Conservation (phyloP, 495 filamentous ascomycete species). For the Penicillium arizonense region DNA sequence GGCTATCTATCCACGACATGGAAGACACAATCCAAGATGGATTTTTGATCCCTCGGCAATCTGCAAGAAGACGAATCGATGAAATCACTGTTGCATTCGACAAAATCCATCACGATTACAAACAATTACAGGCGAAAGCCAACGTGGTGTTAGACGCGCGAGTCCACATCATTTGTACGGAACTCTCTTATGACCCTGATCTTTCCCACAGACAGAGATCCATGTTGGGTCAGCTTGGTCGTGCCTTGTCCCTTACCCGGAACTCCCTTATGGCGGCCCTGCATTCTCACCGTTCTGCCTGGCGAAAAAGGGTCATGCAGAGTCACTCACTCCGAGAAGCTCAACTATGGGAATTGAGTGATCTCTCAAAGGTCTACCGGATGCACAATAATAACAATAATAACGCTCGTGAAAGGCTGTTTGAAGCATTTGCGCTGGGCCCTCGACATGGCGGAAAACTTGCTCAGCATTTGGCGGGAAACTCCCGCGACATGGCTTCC, state of each 20-base stretch:
- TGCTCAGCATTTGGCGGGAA: neutral
- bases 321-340: neutral
- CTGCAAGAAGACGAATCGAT: slow-evolving; percentile 18
- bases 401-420: too few relatives aligned
- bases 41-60: slow-evolving; percentile 16
- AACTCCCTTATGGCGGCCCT: too few relatives aligned
- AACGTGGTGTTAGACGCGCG: neutral
- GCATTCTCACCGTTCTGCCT: neutral
- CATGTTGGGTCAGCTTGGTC: neutral
- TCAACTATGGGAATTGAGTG: neutral
- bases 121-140: neutral
- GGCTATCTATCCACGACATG: neutral
- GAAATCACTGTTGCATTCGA: neutral
- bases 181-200: too few relatives aligned
- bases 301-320: neutral
- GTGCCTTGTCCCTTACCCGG: too few relatives aligned
- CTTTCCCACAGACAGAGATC: too few relatives aligned
- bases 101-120: neutral
- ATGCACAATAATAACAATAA: too few relatives aligned
- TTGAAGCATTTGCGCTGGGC: neutral
- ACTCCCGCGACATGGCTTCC: neutral
- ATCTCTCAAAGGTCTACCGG: neutral
- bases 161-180: neutral
- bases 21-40: slow-evolving; percentile 2
- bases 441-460: neutral